Conservation (phyloP, 192 early-diverging fungal species). For the Backusella liffmaniae region DNA sequence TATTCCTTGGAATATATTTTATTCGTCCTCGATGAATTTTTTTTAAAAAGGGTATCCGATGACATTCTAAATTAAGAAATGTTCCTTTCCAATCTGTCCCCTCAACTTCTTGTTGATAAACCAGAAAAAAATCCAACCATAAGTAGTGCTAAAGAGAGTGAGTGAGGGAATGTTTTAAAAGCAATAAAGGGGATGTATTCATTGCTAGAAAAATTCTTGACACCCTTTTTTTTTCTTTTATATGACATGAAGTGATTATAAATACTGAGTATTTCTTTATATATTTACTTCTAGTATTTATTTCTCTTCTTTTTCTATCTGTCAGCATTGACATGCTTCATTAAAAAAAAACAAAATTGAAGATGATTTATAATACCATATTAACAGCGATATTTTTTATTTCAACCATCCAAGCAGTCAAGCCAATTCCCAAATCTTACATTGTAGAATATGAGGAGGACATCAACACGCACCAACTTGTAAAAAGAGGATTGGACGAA, state of each 20-base stretch:
- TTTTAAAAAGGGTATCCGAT: neutral
- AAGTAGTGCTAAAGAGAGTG: neutral
- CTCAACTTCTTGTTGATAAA: neutral
- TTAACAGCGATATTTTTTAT: neutral
- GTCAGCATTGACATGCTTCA: neutral
- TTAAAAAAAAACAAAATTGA: neutral
- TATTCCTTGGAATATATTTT: neutral
- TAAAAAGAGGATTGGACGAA: neutral
- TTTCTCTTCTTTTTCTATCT: neutral
- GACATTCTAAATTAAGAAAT: neutral
- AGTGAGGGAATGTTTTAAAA: neutral
- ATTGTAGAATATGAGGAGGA: slow-evolving; percentile 21
- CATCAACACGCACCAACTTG: neutral
- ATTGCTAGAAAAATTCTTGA: neutral
- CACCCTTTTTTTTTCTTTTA: neutral
- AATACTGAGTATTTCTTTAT: neutral
- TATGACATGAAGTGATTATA: neutral
- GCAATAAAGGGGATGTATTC: neutral
- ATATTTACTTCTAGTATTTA: neutral
- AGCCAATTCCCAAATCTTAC: slow-evolving; percentile 15
- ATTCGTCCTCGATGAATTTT: neutral
- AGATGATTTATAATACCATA: neutral
- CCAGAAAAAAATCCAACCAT: neutral
- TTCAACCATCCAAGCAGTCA: neutral
- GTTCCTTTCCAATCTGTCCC: neutral